Conservation (phyloP, 1,284 basidiomycete species). For the Phlebopus sp. region DNA sequence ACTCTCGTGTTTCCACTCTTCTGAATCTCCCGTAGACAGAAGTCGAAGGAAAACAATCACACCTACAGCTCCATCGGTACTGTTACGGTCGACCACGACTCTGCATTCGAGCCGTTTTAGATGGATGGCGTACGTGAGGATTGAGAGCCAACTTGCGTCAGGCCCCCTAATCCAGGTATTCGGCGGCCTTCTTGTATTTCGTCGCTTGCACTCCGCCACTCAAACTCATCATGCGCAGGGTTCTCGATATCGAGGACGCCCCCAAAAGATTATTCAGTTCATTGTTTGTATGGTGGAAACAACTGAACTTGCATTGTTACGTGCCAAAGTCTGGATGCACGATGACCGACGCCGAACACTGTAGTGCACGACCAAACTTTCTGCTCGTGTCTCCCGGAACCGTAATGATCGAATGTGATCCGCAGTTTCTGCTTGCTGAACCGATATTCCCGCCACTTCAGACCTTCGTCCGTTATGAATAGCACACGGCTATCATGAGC, state of each 20-base stretch:
- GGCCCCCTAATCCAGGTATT: no score
- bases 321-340: conserved; percentile 90
- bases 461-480: conserved; percentile 88
- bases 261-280: conserved; percentile 32
- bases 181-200: conserved; percentile 81
- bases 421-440: conserved; percentile 78
- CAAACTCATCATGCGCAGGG: conserved; percentile 86
- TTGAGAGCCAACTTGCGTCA: no score
- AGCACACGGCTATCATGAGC: conserved; percentile 86
- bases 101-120: no score
- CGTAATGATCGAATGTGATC: conserved; percentile 78
- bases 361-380: conserved; percentile 72
- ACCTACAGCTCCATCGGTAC: no score
- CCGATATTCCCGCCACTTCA: conserved; percentile 84
- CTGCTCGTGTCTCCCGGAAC: conserved; percentile 90
- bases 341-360: conserved; percentile 54
- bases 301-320: conserved; percentile 60
- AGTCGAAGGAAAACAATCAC: no score
- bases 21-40: no score
- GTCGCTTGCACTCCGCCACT: conserved; percentile 91
- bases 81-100: no score
- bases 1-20: no score
- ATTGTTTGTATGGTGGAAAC: background rate
- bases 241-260: conserved; percentile 69
- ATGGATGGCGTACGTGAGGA: no score